Evolutionary conservation across 1,284 basidiomycete genomes (phyloP).

Genomic region (Ustilago shanxiensis): DNA sequence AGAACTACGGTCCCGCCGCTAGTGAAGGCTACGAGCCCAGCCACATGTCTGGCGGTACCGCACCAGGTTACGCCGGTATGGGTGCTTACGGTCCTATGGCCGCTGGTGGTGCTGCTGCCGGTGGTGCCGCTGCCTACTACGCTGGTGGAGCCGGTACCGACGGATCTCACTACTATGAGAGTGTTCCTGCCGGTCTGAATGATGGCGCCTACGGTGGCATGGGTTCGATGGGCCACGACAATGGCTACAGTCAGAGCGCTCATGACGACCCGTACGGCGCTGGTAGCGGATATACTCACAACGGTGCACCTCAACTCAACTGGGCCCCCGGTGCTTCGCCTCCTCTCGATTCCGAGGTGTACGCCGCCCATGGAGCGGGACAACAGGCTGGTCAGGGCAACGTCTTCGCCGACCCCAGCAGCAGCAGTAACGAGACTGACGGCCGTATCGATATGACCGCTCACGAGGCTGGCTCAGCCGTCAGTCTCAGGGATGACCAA

Average conservation of each 20-base stretch:
- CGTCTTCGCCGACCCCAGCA: slow-evolving; percentile 57
- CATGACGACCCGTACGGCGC: slow-evolving; percentile 44
- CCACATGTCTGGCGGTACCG: slow-evolving; percentile 59
- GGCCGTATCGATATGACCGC: slow-evolving; percentile 51
- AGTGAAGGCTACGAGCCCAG: slow-evolving; percentile 60
- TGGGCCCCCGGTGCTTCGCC: slow-evolving; percentile 47
- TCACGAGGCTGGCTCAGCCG: slow-evolving; percentile 40
- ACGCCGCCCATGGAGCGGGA: slow-evolving; percentile 18
- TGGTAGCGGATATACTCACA: slow-evolving; percentile 32
- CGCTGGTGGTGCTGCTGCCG: slow-evolving; percentile 55
- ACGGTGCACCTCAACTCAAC: slow-evolving; percentile 48
- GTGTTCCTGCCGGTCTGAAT: slow-evolving; percentile 25
- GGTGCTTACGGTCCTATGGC: slow-evolving; percentile 63
- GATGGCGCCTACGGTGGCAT: slow-evolving; percentile 34
- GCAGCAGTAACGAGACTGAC: slow-evolving; percentile 55
- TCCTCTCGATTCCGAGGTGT: slow-evolving; percentile 44
- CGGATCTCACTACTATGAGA: slow-evolving; percentile 56
- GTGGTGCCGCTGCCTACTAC: slow-evolving; percentile 54
- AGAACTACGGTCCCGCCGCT: slow-evolving; percentile 41
- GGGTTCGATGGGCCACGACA: slow-evolving; percentile 46
- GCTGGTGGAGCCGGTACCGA: slow-evolving; percentile 38
- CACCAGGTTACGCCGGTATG: slow-evolving; percentile 63
- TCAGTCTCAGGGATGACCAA: slow-evolving; percentile 56
- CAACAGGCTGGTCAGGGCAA: slow-evolving; percentile 24
- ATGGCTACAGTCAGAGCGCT: slow-evolving; percentile 32